Conservation (phyloP, 345 rosid genomes). For the Linum trigynum region DNA sequence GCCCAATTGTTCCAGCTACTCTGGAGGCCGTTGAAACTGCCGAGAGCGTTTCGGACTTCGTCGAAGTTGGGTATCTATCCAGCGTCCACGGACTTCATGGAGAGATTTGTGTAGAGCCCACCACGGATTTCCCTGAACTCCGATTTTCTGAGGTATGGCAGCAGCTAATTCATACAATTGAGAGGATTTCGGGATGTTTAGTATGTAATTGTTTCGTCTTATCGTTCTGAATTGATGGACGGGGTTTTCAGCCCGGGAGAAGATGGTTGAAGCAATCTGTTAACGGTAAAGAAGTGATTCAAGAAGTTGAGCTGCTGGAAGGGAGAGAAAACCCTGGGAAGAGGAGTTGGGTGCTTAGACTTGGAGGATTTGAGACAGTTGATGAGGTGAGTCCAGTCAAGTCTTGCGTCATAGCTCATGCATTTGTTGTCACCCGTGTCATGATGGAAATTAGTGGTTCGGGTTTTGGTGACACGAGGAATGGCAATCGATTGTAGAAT, state of each 20-base stretch:
- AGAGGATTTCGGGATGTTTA: background rate
- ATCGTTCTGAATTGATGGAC: background rate
- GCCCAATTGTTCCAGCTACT: slow-evolving; percentile 26
- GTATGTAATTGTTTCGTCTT: background rate
- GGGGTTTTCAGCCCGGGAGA: slow-evolving; percentile 54
- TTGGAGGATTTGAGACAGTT: slow-evolving; percentile 55
- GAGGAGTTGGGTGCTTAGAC: slow-evolving; percentile 80
- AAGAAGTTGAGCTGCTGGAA: slow-evolving; percentile 65
- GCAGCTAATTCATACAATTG: background rate
- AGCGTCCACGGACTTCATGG: slow-evolving; percentile 79
- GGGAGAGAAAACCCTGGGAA: slow-evolving; percentile 71
- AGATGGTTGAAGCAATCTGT: slow-evolving; percentile 76
- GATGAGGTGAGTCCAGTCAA: slow-evolving; percentile 44
- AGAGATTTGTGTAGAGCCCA: slow-evolving; percentile 65
- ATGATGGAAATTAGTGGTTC: too few species aligned
- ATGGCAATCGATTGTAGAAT: too few species aligned
- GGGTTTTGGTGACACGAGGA: too few species aligned
- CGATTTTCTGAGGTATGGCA: slow-evolving; percentile 55
- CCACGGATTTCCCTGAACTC: slow-evolving; percentile 74
- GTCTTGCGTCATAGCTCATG: background rate
- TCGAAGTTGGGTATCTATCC: slow-evolving; percentile 70
- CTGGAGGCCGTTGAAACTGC: slow-evolving; percentile 40
- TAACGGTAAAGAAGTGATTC: slow-evolving; percentile 48
- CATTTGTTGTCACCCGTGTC: background rate
- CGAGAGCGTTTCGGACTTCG: slow-evolving; percentile 29